Evolutionary conservation across 768 basidiomycete genomes (phyloP).

Genomic region (Mycena capillaripes): DNA sequence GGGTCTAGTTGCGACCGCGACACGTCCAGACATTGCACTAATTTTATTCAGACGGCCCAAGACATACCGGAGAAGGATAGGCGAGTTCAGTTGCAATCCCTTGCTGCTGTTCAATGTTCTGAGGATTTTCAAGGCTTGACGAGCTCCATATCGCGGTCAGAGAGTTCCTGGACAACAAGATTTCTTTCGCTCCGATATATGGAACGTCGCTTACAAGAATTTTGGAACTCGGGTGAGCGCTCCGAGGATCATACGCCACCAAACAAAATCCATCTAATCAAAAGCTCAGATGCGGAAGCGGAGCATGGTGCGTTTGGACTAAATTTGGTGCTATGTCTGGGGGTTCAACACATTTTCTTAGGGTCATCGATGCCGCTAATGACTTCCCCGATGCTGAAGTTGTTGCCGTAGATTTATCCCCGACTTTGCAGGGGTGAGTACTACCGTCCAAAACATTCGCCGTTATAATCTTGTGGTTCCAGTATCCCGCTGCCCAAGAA

Average conservation of each 20-base stretch:
- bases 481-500: slow-evolving; percentile 16
- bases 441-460: neutral
- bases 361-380: slow-evolving; percentile 18
- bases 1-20: neutral
- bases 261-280: no score
- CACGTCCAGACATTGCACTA: no score
- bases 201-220: slow-evolving; percentile 6
- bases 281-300: slow-evolving; percentile 13
- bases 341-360: neutral
- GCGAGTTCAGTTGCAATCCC: neutral
- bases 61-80: neutral
- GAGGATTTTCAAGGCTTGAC: neutral
- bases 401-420: slow-evolving; percentile 4
- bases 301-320: slow-evolving; percentile 8
- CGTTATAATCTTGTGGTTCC: neutral
- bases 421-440: neutral
- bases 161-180: neutral
- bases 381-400: slow-evolving; percentile 13
- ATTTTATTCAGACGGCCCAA: neutral
- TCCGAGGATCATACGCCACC: no score
- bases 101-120: neutral
- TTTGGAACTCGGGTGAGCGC: slow-evolving; percentile 17
- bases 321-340: neutral
- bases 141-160: neutral
- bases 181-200: neutral